Conservation (phyloP, 2,329 filamentous ascomycete genomes). For the Aspergillus cejpii region DNA sequence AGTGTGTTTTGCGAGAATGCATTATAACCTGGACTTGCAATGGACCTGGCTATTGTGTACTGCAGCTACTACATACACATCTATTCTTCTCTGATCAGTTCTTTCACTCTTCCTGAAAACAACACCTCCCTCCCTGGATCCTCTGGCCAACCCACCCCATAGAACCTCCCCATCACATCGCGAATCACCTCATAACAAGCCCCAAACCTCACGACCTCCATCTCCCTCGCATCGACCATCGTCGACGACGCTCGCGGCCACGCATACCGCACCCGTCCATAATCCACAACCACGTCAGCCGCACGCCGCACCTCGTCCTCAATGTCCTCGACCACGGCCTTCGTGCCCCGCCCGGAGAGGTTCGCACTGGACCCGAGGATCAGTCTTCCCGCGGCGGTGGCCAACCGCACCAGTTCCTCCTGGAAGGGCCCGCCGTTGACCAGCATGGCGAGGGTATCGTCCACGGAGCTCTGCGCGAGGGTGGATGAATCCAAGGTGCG, state of each 20-base stretch:
- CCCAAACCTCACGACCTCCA: constrained; percentile 23
- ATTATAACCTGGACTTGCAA: background rate
- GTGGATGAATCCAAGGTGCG: constrained; percentile 12
- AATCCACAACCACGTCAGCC: constrained; percentile 30
- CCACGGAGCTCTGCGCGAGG: constrained; percentile 13
- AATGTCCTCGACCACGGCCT: constrained; percentile 25
- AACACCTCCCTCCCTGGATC: constrained; percentile 15
- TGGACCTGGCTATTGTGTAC: background rate
- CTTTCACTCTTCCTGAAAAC: constrained; percentile 14
- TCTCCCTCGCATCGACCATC: constrained; percentile 25
- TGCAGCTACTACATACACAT: constrained; percentile 1
- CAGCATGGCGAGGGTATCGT: constrained; percentile 25
- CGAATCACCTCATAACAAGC: constrained; percentile 27
- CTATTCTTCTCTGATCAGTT: too few species aligned
- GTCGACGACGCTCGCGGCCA: constrained; percentile 23
- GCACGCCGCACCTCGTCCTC: constrained; percentile 22
- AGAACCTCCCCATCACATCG: constrained; percentile 20
- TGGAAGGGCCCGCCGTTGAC: constrained; percentile 24
- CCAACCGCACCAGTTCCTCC: constrained; percentile 23
- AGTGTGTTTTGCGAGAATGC: constrained; percentile 1
- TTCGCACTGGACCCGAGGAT: constrained; percentile 30
- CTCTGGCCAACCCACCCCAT: constrained; percentile 12
- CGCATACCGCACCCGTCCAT: constrained; percentile 24
- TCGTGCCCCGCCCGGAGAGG: constrained; percentile 26
- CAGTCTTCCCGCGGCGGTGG: constrained; percentile 15